phyloP scores from a whole-genome alignment of 306 rosid genomes.

The Prinsepia uniflora region DNA sequence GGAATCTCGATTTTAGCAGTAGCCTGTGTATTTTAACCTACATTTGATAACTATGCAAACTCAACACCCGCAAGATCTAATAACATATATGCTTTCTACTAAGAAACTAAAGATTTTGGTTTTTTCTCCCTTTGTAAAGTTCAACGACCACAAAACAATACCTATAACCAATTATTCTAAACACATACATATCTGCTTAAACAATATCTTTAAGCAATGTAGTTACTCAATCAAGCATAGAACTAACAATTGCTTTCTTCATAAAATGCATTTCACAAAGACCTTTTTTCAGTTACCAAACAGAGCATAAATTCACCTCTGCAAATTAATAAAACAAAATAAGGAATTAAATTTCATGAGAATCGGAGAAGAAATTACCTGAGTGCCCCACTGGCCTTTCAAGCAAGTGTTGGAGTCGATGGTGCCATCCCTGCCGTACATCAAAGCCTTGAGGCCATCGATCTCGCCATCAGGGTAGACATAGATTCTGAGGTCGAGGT shows the following conservation, averaged over 20 bases:
- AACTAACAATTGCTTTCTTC: not conserved
- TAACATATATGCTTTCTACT: not conserved
- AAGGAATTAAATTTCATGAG: not conserved
- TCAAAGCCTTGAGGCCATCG: slow-evolving; percentile 56
- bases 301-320: not conserved
- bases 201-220: not conserved
- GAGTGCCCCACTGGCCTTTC: slow-evolving; percentile 98
- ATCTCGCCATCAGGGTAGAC: slow-evolving; percentile 69
- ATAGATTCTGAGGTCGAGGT: slow-evolving; percentile 65
- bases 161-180: not conserved
- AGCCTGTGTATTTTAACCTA: slow-evolving; percentile 94
- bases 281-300: not conserved
- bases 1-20: slow-evolving; percentile 51
- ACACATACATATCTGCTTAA: not conserved
- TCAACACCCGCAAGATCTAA: not conserved
- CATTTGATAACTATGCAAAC: slow-evolving; percentile 6
- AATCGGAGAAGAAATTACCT: slow-evolving; percentile 39
- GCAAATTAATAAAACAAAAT: not conserved
- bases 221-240: not conserved
- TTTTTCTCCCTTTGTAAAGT: not conserved
- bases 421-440: slow-evolving; percentile 67
- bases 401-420: slow-evolving; percentile 56
- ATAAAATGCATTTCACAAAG: not conserved
- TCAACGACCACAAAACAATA: not conserved
- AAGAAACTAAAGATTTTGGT: not conserved